These are phyloP conservation scores for Ligustrum vulgare DNA, from an alignment of 257 asterid genomes.

Conservation along the genomic window DNA sequence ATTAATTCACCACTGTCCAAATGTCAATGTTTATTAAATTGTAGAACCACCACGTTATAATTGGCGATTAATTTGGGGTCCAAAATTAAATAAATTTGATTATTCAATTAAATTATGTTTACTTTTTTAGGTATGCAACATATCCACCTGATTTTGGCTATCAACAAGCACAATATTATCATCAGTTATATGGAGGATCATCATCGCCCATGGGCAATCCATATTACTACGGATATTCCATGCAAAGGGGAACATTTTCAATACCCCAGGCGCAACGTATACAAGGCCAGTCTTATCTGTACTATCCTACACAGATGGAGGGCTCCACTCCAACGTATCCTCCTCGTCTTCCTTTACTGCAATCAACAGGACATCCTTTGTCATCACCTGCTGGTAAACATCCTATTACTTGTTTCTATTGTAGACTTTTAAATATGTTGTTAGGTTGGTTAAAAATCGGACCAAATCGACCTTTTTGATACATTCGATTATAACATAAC, in stretches of 20 bases:
- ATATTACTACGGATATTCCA: conserved; percentile 68
- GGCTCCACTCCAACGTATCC: conserved; percentile 46
- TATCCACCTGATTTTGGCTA: conserved; percentile 73
- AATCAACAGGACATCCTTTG: conserved; percentile 53
- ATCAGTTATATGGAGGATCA: conserved; percentile 60
- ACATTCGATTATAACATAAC: too few relatives aligned
- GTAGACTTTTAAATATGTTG: not conserved
- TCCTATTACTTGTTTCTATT: not conserved
- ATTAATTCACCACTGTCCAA: not conserved
- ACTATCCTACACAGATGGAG: conserved; percentile 69
- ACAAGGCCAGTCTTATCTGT: conserved; percentile 65
- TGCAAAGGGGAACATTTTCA: conserved; percentile 62
- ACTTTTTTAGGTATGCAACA: conserved; percentile 58
- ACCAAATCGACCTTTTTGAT: not conserved
- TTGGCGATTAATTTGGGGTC: not conserved
- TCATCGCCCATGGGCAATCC: conserved; percentile 63
- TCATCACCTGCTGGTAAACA: conserved; percentile 61
- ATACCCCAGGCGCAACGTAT: conserved; percentile 59
- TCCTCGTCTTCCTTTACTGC: conserved; percentile 45
- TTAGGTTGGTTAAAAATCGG: not conserved
- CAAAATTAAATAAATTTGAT: not conserved
- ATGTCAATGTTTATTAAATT: not conserved
- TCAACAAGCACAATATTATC: conserved; percentile 76
- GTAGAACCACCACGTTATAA: not conserved
- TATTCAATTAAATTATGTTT: not conserved